phyloP scores from a whole-genome alignment of 1,284 basidiomycete species.

The Entoloma clypeatum region DNA sequence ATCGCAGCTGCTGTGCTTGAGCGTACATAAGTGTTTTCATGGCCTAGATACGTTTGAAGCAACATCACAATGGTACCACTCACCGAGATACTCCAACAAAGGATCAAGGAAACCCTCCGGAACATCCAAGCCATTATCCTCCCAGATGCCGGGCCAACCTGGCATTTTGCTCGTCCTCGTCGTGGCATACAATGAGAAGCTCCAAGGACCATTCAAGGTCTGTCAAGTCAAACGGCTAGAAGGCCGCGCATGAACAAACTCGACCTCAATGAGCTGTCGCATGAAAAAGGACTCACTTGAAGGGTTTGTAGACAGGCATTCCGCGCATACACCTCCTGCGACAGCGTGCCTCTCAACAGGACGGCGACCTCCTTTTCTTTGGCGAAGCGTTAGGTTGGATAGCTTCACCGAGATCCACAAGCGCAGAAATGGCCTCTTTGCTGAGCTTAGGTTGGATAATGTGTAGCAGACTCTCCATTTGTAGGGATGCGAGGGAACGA shows the following conservation, averaged over 20 bases:
- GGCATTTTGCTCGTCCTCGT: conserved; percentile 90
- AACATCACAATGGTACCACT: conserved; percentile 17
- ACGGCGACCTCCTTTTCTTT: conserved; percentile 64
- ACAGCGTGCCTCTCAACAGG: conserved; percentile 73
- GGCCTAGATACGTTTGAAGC: conserved; percentile 44
- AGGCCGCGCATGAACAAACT: conserved; percentile 9
- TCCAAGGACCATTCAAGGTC: conserved; percentile 91
- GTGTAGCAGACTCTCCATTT: conserved; percentile 71
- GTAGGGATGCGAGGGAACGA: conserved; percentile 73
- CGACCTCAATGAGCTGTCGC: neutral
- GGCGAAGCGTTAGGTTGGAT: conserved; percentile 64
- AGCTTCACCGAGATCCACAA: conserved; percentile 83
- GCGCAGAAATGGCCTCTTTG: conserved; percentile 82
- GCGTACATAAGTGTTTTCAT: conserved; percentile 82
- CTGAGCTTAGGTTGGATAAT: conserved; percentile 82
- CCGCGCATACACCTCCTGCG: conserved; percentile 88
- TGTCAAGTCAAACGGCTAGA: conserved; percentile 89
- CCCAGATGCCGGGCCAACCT: conserved; percentile 84
- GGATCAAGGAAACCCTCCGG: conserved; percentile 67
- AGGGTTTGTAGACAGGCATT: conserved; percentile 90
- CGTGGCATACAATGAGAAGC: conserved; percentile 88
- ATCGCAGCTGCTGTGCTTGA: conserved; percentile 71
- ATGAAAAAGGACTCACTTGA: conserved; percentile 52
- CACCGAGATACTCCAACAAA: conserved; percentile 73
- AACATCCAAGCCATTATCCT: conserved; percentile 94